Evolutionary conservation across 768 basidiomycete genomes (phyloP), one percentile per base, ranked within the genome.

Genomic region (Termitomyces eurrhizus): DNA sequence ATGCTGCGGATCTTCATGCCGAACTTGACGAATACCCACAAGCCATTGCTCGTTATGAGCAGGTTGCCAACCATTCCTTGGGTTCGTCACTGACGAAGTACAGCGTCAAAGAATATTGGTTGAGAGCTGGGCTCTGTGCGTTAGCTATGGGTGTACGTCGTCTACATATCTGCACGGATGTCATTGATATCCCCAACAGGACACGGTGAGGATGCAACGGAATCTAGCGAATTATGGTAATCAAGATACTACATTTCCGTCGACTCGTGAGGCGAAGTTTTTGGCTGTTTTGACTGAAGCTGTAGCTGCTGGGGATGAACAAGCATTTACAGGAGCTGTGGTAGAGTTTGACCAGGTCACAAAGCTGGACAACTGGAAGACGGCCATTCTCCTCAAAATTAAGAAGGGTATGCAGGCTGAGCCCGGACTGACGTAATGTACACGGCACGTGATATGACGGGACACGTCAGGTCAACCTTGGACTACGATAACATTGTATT

Each of bases 31-130:
- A 98, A 66, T 98, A 88, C 71, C 78, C 84, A 14, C 81, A 85
- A 64, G 95, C 97, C 13, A 93, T 98, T 67, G 80, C 86, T 62
- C 88, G 88, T 61, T 99, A 96, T 67, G 92, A 95, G 68, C 86
- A 89, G 69, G 95, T 98, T 49, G 96, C 94, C 5, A 81, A 89
- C 63, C 87, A 90, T 69, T 92, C 90, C 9, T 80, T 98, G 46
- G 75, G 75, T 0, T 93, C 91, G 21, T 78, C 88, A 9, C 75
- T 98, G 66, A 98, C 97, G n/a, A 95, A 94, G 74, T 99, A 98
- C 77, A 94, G 91, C 63, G 97, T 98, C 66, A 98, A 98, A 77
- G 97, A 98, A 66, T 96, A 96, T 69, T 98, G 95, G 93, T 79
- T 98, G 39, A 82, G 87, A 67, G 83, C 94, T 3, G 85, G 85